phyloP scores from a whole-genome alignment of 1,139 yeast species.

The Yamadazyma buinensis region DNA sequence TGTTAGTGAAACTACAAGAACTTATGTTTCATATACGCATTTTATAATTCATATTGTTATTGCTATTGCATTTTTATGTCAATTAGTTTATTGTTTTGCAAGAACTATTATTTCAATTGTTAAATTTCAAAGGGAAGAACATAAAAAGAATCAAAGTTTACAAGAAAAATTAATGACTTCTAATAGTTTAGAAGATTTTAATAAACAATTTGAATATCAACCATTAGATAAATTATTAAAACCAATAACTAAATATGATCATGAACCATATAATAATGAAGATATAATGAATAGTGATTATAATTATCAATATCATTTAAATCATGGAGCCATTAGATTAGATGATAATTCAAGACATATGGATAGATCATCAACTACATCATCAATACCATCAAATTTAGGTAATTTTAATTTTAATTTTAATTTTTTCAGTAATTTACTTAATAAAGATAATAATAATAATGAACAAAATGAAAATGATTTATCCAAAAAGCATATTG shows the following conservation, averaged over 20 bases:
- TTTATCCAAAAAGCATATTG: background rate
- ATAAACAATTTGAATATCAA: constrained; percentile 30
- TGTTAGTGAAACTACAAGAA: constrained; percentile 30
- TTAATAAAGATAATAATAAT: background rate
- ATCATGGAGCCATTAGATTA: background rate
- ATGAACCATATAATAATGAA: constrained; percentile 1
- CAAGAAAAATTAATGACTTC: constrained; percentile 7
- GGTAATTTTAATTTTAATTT: background rate
- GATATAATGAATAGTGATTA: background rate
- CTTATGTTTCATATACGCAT: constrained; percentile 41
- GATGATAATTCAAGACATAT: background rate
- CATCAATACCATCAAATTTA: background rate
- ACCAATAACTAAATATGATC: constrained; percentile 5
- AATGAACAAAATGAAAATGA: too few relatives aligned
- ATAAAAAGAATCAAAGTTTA: background rate
- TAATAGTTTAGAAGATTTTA: constrained; percentile 22
- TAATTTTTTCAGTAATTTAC: background rate
- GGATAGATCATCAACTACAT: background rate
- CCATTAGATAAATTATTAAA: constrained; percentile 17
- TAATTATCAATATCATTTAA: background rate
- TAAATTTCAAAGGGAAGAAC: constrained; percentile 8
- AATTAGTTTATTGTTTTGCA: constrained; percentile 28
- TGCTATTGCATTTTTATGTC: constrained; percentile 32
- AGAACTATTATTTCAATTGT: constrained; percentile 25
- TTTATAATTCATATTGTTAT: constrained; percentile 36